These are phyloP conservation scores for Fusarium pseudocircinatum DNA, from an alignment of 2,329 filamentous ascomycete genomes.

Conservation along the genomic window DNA sequence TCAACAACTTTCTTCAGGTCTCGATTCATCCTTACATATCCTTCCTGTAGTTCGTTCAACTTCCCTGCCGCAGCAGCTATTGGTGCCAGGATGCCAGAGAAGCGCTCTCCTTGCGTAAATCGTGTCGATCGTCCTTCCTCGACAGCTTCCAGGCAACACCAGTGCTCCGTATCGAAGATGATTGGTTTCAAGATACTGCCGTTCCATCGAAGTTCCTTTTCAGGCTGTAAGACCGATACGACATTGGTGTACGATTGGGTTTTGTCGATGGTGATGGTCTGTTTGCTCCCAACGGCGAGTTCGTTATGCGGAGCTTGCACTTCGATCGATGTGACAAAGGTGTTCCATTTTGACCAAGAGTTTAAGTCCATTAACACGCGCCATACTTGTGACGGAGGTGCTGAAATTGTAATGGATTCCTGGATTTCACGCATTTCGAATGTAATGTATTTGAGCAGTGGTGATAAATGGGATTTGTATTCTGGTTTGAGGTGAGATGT, in stretches of 20 bases:
- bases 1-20: not conserved
- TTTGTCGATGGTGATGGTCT: not conserved
- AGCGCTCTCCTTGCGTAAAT: not conserved
- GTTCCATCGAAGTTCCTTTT: not conserved
- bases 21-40: not conserved
- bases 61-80: not conserved
- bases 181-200: not conserved
- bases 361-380: not conserved
- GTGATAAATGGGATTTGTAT: no score
- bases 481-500: no score
- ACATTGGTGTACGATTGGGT: not conserved
- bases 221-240: not conserved
- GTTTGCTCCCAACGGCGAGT: not conserved
- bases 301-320: not conserved
- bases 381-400: not conserved
- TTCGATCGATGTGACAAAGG: slow-evolving; percentile 4
- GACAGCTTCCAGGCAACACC: not conserved
- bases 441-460: no score
- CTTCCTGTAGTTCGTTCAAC: not conserved
- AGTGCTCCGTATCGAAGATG: slow-evolving; percentile 4
- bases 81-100: not conserved
- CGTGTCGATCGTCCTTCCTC: not conserved
- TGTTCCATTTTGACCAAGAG: slow-evolving; percentile 14
- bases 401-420: slow-evolving; percentile 2
- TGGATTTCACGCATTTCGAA: not conserved